These are phyloP conservation scores for Chaetomium olivaceum DNA, from an alignment of 2,329 filamentous ascomycete species.

Conservation along the genomic window DNA sequence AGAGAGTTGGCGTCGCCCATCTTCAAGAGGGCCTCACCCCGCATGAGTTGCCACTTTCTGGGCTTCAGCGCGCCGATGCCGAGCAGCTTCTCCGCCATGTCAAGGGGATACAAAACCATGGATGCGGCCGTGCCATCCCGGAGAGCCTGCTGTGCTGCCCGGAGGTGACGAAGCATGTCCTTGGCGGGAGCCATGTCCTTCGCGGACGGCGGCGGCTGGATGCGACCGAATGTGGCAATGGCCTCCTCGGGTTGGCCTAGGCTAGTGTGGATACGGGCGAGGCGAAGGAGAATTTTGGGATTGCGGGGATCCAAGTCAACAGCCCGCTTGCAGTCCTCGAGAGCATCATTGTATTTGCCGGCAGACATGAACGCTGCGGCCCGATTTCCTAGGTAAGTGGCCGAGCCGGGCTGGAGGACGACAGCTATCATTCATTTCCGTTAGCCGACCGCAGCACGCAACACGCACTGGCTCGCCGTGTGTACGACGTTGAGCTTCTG, in stretches of 20 bases:
- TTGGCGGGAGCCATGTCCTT: conserved; percentile 84
- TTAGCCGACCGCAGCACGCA: conserved; percentile 14
- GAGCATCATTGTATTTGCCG: conserved; percentile 72
- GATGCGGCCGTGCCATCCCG: conserved; percentile 76
- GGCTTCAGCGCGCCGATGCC: conserved; percentile 75
- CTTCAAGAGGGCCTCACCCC: conserved; percentile 86
- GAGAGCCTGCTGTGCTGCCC: conserved; percentile 76
- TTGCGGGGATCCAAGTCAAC: conserved; percentile 83
- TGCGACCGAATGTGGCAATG: conserved; percentile 75
- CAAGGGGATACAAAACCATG: conserved; percentile 88
- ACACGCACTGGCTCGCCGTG: conserved; percentile 14
- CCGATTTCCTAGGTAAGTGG: conserved; percentile 92
- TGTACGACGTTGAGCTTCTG: background rate
- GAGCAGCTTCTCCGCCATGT: conserved; percentile 82
- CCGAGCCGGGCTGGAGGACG: conserved; percentile 78
- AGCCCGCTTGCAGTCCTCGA: conserved; percentile 83
- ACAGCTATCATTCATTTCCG: conserved; percentile 63
- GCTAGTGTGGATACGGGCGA: conserved; percentile 86
- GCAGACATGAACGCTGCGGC: conserved; percentile 93
- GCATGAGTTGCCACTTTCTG: conserved; percentile 90
- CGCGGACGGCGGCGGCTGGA: conserved; percentile 75
- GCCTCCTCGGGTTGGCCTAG: conserved; percentile 87
- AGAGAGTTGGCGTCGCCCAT: conserved; percentile 88
- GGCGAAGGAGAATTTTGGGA: conserved; percentile 80
- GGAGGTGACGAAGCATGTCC: conserved; percentile 81